These are phyloP conservation scores for Lactarius vividus DNA, from an alignment of 768 basidiomycete species.

Conservation along the genomic window DNA sequence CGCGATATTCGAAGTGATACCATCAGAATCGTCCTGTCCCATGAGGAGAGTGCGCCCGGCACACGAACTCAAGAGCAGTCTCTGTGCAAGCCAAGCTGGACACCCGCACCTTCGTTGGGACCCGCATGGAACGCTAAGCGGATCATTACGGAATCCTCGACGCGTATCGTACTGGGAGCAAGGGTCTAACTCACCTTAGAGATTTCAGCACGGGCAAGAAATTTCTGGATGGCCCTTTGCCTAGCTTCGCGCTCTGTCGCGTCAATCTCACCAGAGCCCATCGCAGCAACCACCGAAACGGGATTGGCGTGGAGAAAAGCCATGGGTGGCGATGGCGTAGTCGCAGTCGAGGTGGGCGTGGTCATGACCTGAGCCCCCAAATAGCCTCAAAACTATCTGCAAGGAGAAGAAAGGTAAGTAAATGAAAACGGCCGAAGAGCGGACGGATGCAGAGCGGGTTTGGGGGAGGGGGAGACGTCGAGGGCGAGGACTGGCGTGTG, in stretches of 20 bases:
- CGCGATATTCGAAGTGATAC: conserved; percentile 1
- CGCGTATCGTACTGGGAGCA: conserved; percentile 26
- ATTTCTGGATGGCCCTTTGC: conserved; percentile 68
- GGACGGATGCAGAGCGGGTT: conserved; percentile 7
- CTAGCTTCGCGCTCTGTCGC: conserved; percentile 54
- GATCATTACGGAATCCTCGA: conserved; percentile 18
- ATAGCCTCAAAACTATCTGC: background rate
- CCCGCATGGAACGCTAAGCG: conserved; percentile 12
- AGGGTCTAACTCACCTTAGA: conserved; percentile 62
- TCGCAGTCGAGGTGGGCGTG: conserved; percentile 76
- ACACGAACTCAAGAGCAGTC: conserved; percentile 1
- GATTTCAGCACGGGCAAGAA: conserved; percentile 74
- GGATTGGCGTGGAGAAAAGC: conserved; percentile 51
- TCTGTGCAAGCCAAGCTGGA: background rate
- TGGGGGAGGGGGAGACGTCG: conserved; percentile 11
- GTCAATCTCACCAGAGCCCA: conserved; percentile 40
- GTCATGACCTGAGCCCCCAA: conserved; percentile 47
- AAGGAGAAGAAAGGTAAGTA: background rate
- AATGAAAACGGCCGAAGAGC: background rate
- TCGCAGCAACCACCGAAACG: conserved; percentile 36
- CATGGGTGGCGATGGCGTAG: conserved; percentile 77
- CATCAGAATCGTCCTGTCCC: background rate
- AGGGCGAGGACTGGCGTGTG: conserved; percentile 27
- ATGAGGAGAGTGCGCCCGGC: background rate
- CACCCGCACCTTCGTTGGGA: background rate